Evolutionary conservation across 2,329 filamentous ascomycete genomes (phyloP).

Genomic region (Phoma sp.): DNA sequence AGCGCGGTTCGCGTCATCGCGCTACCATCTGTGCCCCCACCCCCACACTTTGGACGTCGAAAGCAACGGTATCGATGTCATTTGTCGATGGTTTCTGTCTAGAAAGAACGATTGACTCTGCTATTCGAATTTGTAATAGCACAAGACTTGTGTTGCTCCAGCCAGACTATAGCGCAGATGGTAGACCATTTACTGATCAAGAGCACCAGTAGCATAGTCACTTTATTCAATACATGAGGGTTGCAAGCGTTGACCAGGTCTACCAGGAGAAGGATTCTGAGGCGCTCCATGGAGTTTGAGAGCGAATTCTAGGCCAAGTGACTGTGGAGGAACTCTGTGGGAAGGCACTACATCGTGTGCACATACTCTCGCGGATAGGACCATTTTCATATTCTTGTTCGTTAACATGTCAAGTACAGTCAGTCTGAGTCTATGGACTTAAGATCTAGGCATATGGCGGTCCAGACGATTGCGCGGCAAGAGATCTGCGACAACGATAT

Average conservation of each 20-base stretch:
- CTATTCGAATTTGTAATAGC: too few relatives aligned
- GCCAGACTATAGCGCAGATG: constrained; percentile 11
- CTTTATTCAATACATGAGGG: constrained; percentile 18
- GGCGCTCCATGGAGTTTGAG: constrained; percentile 14
- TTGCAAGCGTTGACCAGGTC: constrained; percentile 16
- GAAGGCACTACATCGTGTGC: constrained; percentile 20
- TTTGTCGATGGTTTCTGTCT: too few relatives aligned
- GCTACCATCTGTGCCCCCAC: neutral
- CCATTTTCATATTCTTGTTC: constrained; percentile 13
- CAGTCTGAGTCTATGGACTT: constrained; percentile 13
- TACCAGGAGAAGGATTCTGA: constrained; percentile 16
- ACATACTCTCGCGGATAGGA: constrained; percentile 10
- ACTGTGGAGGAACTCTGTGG: constrained; percentile 7
- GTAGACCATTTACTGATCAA: constrained; percentile 18
- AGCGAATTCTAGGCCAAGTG: constrained; percentile 4
- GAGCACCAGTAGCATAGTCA: constrained; percentile 20
- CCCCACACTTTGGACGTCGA: neutral
- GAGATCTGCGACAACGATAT: constrained; percentile 12
- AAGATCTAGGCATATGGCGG: constrained; percentile 7
- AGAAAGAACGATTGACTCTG: too few relatives aligned
- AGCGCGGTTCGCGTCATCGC: constrained; percentile 4
- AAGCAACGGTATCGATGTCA: neutral
- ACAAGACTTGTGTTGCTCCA: constrained; percentile 10
- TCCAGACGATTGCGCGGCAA: constrained; percentile 11
- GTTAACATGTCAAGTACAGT: constrained; percentile 13